Base-by-base conservation (phyloP, 345 rosid species). In the Gossypium anomalum region DNA sequence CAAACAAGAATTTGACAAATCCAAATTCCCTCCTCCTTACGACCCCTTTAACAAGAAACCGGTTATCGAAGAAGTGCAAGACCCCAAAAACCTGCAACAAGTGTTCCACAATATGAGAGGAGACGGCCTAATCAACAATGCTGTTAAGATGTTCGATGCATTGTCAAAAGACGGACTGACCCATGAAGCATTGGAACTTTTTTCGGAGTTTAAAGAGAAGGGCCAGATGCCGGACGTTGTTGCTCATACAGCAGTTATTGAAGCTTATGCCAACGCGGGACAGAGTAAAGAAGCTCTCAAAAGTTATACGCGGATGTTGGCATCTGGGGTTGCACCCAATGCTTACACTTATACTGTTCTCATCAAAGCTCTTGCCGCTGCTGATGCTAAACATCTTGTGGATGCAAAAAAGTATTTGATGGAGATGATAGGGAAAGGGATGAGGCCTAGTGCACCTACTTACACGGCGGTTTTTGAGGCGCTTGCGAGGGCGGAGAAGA, bases 111-210 rank as follows among this genome's bases (percentile, higher is more conserved):
- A 85, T 51, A 87, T 92, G 93, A 73, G 86, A 41, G 70, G 88
- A 0, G 89, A 86, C 16, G 91, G 92, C 3, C 85, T 92, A 0
- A 62, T 76, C 2, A 77, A 85, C 67, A 76, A 84, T 67, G 97
- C 96, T 45, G 85, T 86, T 77, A 90, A 89, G 87, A 90, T 90
- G 96, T 90, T 92, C 86, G 97, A 92, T 78, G 89, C 79, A 2
- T 83, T 92, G 87, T 90, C 97, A 14, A 88, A 86, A 78, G 90
- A 90, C 77, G 97, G 94, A 0, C 84, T 83, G 25, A 87, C 89
- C 13, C 94, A 89, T 72, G 93, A 93, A 74, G 94, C 98, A 1
- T 80, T 90, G 25, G 82, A 90, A 75, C 91, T 93, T 65, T 90
- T 90, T 80, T 23, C 87, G 5, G 88, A 87, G 67, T 87, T 93